phyloP scores from a whole-genome alignment of 495 filamentous ascomycete genomes.

The Aspergillus taichungensis region DNA sequence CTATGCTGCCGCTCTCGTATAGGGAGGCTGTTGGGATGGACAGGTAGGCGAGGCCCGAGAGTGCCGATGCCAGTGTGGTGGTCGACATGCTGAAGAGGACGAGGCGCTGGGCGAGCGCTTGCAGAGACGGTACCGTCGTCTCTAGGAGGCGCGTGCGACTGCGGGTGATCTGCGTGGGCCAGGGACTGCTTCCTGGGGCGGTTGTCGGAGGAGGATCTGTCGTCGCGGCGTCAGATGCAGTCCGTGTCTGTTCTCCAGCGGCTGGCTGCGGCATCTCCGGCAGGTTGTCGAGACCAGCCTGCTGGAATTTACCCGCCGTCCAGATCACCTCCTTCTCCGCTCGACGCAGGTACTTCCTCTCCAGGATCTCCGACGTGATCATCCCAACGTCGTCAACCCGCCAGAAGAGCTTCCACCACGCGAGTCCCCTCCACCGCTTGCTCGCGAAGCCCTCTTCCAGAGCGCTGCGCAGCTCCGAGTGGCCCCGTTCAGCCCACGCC shows the following conservation, averaged over 20 bases:
- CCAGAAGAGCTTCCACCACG: conserved; percentile 96
- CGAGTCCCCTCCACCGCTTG: conserved; percentile 60
- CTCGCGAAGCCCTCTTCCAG: conserved; percentile 66
- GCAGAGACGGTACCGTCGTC: conserved; percentile 62
- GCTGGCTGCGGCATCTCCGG: background rate
- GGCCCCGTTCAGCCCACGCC: conserved; percentile 68
- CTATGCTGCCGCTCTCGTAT: conserved; percentile 75
- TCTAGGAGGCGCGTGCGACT: conserved; percentile 48
- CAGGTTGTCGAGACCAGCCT: conserved; percentile 45
- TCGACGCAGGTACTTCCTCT: conserved; percentile 59
- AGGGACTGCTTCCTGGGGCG: conserved; percentile 16
- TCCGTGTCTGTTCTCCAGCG: background rate
- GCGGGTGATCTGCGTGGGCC: conserved; percentile 35
- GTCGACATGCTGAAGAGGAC: conserved; percentile 66
- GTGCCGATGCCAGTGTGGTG: conserved; percentile 49
- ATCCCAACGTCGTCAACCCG: conserved; percentile 82
- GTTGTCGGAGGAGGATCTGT: background rate
- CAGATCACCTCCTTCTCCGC: conserved; percentile 71
- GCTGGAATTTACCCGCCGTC: conserved; percentile 69
- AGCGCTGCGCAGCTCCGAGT: conserved; percentile 71
- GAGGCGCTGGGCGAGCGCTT: conserved; percentile 70
- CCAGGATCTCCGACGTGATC: conserved; percentile 68
- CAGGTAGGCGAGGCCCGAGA: conserved; percentile 62
- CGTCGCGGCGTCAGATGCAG: background rate
- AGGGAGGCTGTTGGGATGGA: conserved; percentile 44